Evolutionary conservation across 148 eudicot genomes (phyloP).

Genomic region (Chenopodium suecicum): DNA sequence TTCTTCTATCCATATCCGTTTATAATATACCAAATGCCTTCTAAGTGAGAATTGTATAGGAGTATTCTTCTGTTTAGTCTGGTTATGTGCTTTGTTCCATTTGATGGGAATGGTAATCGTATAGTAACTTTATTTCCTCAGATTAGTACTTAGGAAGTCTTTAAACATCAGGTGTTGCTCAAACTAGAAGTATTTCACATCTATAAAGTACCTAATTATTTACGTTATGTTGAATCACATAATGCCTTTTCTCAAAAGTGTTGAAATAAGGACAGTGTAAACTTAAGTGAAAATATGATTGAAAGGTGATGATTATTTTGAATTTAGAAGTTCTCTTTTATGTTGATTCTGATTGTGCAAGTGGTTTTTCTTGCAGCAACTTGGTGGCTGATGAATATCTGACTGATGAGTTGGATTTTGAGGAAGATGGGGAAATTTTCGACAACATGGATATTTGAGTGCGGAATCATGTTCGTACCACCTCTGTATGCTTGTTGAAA

Average conservation of each 20-base stretch:
- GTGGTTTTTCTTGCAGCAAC: constrained; percentile 54
- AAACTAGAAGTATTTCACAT: too few species aligned
- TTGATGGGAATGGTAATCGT: not conserved
- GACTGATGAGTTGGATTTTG: constrained; percentile 42
- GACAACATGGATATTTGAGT: constrained; percentile 82
- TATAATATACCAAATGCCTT: too few species aligned
- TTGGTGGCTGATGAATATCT: constrained; percentile 70
- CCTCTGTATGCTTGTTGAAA: constrained; percentile 24
- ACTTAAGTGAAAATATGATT: not conserved
- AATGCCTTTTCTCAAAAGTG: too few species aligned
- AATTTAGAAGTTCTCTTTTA: too few species aligned
- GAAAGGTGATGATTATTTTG: too few species aligned
- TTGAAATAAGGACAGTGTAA: too few species aligned
- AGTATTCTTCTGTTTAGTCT: not conserved
- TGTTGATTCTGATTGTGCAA: not conserved
- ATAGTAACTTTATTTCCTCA: too few species aligned
- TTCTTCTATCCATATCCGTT: too few species aligned
- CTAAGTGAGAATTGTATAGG: not conserved
- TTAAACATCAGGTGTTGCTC: too few species aligned
- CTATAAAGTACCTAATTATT: not conserved
- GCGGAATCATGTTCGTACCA: constrained; percentile 3
- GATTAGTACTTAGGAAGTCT: too few species aligned
- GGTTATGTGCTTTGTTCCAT: not conserved
- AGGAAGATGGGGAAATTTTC: constrained; percentile 79
- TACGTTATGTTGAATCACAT: not conserved